Conservation (phyloP, 164 flowering plant genomes). For the Platanus orientalis region DNA sequence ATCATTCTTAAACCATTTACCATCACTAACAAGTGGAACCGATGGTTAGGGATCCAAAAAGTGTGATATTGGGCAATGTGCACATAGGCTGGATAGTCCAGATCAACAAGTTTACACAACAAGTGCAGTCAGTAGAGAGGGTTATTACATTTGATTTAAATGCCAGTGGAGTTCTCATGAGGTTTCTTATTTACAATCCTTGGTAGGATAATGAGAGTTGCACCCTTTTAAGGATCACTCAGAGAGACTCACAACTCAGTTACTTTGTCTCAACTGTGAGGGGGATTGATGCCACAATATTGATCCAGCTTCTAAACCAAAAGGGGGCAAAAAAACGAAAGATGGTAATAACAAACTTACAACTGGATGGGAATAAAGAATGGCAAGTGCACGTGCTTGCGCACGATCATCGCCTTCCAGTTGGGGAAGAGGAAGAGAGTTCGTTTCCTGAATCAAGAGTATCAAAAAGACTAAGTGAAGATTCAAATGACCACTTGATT, state of each 20-base stretch:
- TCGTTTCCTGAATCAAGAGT: slow-evolving; percentile 40
- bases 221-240: not conserved
- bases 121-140: not conserved
- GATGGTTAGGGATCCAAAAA: too few relatives aligned
- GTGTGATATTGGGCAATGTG: too few relatives aligned
- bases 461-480: not conserved
- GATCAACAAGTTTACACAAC: not conserved
- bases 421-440: slow-evolving; percentile 75
- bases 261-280: not conserved
- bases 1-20: not conserved
- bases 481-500: not conserved
- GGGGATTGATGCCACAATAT: not conserved
- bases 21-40: not conserved
- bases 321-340: not conserved
- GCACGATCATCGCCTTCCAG: slow-evolving; percentile 83
- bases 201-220: not conserved
- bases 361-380: slow-evolving; percentile 87
- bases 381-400: slow-evolving; percentile 90
- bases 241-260: not conserved
- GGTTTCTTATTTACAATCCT: not conserved
- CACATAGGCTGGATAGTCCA: too few relatives aligned
- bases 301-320: not conserved
- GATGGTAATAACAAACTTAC: slow-evolving; percentile 38
- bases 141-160: too few relatives aligned
- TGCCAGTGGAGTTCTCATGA: not conserved